Percentiles rank a stretch among this genome's conserved stretches.
These are phyloP conservation scores for Nothopassalora personata DNA, from an alignment of 2,329 filamentous ascomycete genomes.

Conservation along the genomic window DNA sequence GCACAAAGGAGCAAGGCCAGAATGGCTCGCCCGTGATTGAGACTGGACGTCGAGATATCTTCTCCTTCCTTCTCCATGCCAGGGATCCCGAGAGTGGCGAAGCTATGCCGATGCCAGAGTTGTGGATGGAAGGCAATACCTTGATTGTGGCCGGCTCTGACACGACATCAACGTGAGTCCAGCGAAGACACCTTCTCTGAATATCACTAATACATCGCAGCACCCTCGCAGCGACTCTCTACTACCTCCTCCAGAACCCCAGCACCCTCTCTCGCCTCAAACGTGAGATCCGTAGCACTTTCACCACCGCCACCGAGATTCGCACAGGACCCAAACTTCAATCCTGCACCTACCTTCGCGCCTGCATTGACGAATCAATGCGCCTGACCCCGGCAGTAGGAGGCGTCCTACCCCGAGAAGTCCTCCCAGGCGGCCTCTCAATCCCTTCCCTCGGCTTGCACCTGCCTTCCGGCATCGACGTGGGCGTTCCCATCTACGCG, in stretches of 20 bases:
- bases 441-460: slow-evolving; percentile 33
- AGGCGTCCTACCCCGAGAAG: slow-evolving; percentile 32
- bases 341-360: slow-evolving; percentile 40
- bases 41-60: slow-evolving; percentile 24
- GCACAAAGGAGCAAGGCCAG: slow-evolving; percentile 18
- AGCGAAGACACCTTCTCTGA: slow-evolving; percentile 19
- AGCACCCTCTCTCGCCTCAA: slow-evolving; percentile 29
- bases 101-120: slow-evolving; percentile 36
- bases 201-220: slow-evolving; percentile 1
- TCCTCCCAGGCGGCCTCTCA: slow-evolving; percentile 26
- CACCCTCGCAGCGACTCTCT: slow-evolving; percentile 34
- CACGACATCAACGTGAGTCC: slow-evolving; percentile 39
- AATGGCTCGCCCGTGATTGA: slow-evolving; percentile 12
- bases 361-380: slow-evolving; percentile 45
- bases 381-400: slow-evolving; percentile 43
- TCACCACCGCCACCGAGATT: slow-evolving; percentile 32
- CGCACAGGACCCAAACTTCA: slow-evolving; percentile 30
- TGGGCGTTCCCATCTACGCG: slow-evolving; percentile 34
- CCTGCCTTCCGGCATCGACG: slow-evolving; percentile 33
- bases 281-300: slow-evolving; percentile 33
- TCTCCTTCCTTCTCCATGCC: slow-evolving; percentile 21
- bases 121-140: slow-evolving; percentile 47
- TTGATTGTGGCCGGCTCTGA: slow-evolving; percentile 46
- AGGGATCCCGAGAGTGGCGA: slow-evolving; percentile 37
- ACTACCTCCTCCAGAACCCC: slow-evolving; percentile 42